These are phyloP conservation scores for Suillus sp. DNA, from an alignment of 768 basidiomycete genomes.

Conservation along the genomic window DNA sequence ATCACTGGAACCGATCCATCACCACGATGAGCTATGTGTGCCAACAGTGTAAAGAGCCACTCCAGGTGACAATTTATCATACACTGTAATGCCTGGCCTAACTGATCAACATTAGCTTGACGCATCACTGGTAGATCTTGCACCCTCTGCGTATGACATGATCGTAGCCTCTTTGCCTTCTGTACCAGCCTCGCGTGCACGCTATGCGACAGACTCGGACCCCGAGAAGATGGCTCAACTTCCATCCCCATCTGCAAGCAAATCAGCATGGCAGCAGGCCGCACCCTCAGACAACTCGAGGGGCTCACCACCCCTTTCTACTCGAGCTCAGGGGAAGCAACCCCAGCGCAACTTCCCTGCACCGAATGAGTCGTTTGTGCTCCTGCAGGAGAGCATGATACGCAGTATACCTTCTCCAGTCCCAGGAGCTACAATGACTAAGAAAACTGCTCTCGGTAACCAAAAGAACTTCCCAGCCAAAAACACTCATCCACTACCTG, in stretches of 20 bases:
- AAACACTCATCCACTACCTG: constrained; percentile 27
- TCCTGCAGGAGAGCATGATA: constrained; percentile 83
- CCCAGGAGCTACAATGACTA: constrained; percentile 44
- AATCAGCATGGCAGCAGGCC: constrained; percentile 65
- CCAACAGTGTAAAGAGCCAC: constrained; percentile 89
- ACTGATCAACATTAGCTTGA: constrained; percentile 58
- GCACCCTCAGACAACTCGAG: constrained; percentile 40
- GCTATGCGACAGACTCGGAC: constrained; percentile 36
- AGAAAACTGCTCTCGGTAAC: constrained; percentile 43
- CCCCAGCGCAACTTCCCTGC: constrained; percentile 52
- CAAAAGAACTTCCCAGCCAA: constrained; percentile 31
- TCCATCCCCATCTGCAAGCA: constrained; percentile 52
- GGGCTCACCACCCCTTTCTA: constrained; percentile 44
- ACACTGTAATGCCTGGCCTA: constrained; percentile 7
- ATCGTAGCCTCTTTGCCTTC: constrained; percentile 71
- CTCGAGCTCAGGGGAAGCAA: constrained; percentile 63
- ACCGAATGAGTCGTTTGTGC: constrained; percentile 89
- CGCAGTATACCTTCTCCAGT: constrained; percentile 63
- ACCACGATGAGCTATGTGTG: constrained; percentile 58
- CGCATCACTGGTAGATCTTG: constrained; percentile 85
- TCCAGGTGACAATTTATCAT: constrained; percentile 56
- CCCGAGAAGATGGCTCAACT: constrained; percentile 49
- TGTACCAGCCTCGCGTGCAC: constrained; percentile 44
- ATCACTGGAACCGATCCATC: neutral
- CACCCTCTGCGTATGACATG: constrained; percentile 86